Percentiles rank a stretch among this genome's conserved stretches.
These are phyloP conservation scores for Echium plantagineum DNA, from an alignment of 257 asterid species.

Conservation along the genomic window DNA sequence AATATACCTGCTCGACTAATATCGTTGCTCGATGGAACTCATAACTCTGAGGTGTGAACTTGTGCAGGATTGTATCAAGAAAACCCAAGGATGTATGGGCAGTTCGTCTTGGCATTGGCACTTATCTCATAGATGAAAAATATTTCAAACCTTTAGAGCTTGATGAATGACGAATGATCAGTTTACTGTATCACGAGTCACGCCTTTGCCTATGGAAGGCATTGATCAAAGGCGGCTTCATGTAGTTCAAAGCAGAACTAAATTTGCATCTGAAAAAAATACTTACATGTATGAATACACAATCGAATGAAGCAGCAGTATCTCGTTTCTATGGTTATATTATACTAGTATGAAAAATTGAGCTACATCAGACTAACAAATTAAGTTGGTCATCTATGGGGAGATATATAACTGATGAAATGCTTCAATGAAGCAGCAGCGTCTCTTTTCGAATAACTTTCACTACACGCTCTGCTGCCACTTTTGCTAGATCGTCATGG, in stretches of 20 bases:
- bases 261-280: background rate
- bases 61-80: conserved; percentile 65
- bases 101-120: conserved; percentile 65
- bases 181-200: no score
- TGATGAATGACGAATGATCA: conserved; percentile 37
- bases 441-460: no score
- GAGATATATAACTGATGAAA: no score
- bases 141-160: conserved; percentile 62
- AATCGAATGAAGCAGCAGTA: no score
- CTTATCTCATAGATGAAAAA: conserved; percentile 72
- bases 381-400: no score
- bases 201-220: no score
- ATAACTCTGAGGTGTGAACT: background rate
- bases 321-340: no score
- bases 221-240: background rate
- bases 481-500: conserved; percentile 27
- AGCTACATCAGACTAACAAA: no score
- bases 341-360: no score
- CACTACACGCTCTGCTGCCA: background rate
- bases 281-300: background rate
- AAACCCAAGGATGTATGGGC: conserved; percentile 94
- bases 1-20: no score
- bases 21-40: background rate
- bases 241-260: background rate
- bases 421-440: no score